A percentile compares a stretch with the other conserved stretches of the same genome.
Evolutionary conservation across 2,329 filamentous ascomycete species (phyloP).

Genomic region (Diatrype stigma): DNA sequence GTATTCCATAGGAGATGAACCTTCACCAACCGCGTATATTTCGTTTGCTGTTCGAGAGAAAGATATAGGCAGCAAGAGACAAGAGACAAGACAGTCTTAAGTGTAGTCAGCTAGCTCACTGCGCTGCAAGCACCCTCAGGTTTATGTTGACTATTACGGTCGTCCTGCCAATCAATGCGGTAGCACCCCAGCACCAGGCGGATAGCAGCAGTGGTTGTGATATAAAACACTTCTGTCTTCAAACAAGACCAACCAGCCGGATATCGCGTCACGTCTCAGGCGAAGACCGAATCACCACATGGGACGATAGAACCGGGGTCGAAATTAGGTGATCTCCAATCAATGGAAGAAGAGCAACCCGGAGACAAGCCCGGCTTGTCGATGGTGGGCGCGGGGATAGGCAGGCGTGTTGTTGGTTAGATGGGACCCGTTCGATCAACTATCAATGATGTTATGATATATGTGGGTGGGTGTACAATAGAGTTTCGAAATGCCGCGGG

Average conservation of each 20-base stretch:
- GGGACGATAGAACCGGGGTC: background rate
- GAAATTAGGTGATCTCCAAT: background rate
- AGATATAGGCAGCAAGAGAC: background rate
- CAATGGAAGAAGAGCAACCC: background rate
- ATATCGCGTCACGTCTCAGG: conserved; percentile 2
- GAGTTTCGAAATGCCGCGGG: background rate
- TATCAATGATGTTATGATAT: background rate
- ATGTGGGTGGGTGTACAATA: background rate
- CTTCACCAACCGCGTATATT: conserved; percentile 7
- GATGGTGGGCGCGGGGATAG: too few relatives aligned
- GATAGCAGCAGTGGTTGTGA: conserved; percentile 13
- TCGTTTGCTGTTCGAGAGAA: conserved; percentile 7
- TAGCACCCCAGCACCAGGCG: conserved; percentile 7
- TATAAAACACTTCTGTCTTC: conserved; percentile 3
- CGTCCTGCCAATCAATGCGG: conserved; percentile 12
- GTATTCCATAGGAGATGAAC: conserved; percentile 17
- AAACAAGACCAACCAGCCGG: conserved; percentile 9
- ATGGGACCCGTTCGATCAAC: background rate
- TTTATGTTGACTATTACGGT: conserved; percentile 5
- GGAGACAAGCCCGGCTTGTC: background rate
- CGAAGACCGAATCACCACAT: background rate
- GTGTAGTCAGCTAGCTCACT: conserved; percentile 12
- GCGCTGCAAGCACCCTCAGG: conserved; percentile 16
- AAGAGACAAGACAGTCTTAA: too few relatives aligned
- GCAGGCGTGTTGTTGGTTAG: background rate